phyloP scores from a whole-genome alignment of 768 basidiomycete species.

The Naganishia kalamii region DNA sequence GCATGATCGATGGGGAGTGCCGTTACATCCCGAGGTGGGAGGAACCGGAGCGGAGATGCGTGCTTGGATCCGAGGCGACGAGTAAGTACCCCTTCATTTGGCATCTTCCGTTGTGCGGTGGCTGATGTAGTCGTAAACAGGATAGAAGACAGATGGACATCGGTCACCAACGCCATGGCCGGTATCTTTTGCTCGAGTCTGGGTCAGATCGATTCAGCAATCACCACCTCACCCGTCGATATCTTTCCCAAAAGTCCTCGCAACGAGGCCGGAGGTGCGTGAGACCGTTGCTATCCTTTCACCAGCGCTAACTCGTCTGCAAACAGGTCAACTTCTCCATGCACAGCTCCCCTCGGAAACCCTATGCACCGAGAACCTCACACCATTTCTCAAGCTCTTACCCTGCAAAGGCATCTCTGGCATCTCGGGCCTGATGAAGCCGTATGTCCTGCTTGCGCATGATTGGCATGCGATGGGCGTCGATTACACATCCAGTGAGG shows the following conservation, averaged over 20 bases:
- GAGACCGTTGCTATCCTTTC: slow-evolving; percentile 28
- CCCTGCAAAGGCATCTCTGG: slow-evolving; percentile 88
- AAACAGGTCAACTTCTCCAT: slow-evolving; percentile 56
- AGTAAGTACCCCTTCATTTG: slow-evolving; percentile 14
- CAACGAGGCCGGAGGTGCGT: slow-evolving; percentile 53
- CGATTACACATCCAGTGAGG: slow-evolving; percentile 55
- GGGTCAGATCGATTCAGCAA: slow-evolving; percentile 51
- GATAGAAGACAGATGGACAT: slow-evolving; percentile 71
- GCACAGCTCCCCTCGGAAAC: slow-evolving; percentile 72
- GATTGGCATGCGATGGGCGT: slow-evolving; percentile 86
- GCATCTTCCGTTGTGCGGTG: not conserved
- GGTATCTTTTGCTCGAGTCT: slow-evolving; percentile 93
- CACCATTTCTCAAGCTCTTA: slow-evolving; percentile 87
- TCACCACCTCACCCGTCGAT: slow-evolving; percentile 60
- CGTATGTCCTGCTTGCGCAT: slow-evolving; percentile 77
- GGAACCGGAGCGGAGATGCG: slow-evolving; percentile 82
- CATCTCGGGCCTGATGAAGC: slow-evolving; percentile 55
- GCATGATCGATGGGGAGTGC: slow-evolving; percentile 74
- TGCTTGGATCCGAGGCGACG: slow-evolving; percentile 76
- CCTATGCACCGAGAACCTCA: slow-evolving; percentile 96
- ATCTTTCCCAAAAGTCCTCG: slow-evolving; percentile 52
- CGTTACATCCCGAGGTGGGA: slow-evolving; percentile 62
- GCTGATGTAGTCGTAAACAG: slow-evolving; percentile 49
- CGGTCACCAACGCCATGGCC: slow-evolving; percentile 77
- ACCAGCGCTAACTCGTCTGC: not conserved